phyloP scores from a whole-genome alignment of 805 yeast genomes.

The Jamesozyma hellenica region DNA sequence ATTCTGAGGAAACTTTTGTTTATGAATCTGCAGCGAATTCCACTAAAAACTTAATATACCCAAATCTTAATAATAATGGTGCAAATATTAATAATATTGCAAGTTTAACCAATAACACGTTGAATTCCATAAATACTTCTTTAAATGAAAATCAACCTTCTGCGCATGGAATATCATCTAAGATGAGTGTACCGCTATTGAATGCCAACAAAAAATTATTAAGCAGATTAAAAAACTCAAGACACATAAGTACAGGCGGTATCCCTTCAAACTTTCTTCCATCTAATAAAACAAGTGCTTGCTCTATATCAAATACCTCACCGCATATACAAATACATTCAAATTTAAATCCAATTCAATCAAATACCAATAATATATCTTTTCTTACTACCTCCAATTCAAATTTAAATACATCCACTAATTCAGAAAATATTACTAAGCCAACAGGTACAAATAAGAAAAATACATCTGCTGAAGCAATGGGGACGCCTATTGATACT shows the following conservation, averaged over 20 bases:
- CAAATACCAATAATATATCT: neutral
- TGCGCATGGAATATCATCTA: constrained; percentile 21
- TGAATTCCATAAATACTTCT: neutral
- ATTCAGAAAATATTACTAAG: constrained; percentile 5
- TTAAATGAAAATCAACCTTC: neutral
- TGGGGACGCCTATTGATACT: neutral
- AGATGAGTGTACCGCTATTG: constrained; percentile 27
- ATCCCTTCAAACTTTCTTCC: constrained; percentile 12
- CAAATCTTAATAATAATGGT: constrained; percentile 5
- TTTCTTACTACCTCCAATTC: neutral
- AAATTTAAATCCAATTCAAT: neutral
- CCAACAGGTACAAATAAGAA: neutral
- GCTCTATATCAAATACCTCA: neutral
- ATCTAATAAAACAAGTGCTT: neutral
- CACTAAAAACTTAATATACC: constrained; percentile 17
- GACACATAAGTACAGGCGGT: constrained; percentile 28
- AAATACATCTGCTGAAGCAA: neutral
- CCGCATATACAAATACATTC: constrained; percentile 2
- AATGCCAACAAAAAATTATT: constrained; percentile 19
- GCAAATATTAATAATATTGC: neutral
- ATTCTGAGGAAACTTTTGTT: constrained; percentile 93
- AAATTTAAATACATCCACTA: constrained; percentile 7
- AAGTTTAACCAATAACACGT: neutral
- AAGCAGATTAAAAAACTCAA: constrained; percentile 22
- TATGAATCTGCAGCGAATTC: constrained; percentile 47